Evolutionary conservation across 345 rosid genomes (phyloP), one percentile per base, ranked within the genome.

Genomic region (Rhodomyrtus tomentosa): DNA sequence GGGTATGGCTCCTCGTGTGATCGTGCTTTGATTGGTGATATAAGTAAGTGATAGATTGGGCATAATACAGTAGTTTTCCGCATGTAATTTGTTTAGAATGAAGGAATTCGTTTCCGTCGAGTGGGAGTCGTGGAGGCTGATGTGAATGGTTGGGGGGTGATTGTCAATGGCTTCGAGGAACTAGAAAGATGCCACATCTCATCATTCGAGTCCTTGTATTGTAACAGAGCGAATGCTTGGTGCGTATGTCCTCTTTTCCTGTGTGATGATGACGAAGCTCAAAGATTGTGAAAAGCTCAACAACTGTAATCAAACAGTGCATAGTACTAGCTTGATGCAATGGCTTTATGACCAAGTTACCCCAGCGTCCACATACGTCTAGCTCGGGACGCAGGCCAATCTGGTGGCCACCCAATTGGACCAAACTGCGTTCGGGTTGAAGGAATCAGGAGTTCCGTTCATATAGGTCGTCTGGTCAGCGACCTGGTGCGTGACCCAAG

Each of bases 121-220:
- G n/a, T n/a, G 38, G 85, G 87, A 76, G 29, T 81, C 5, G 80
- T 36, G 11, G 68, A 85, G 18, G 83, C 88, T 14, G 86, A 86
- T 40, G 16, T 38, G 7, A 80, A 62, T 20, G 83, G 91, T 27
- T 86, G 85, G 85, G 91, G 89, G 13, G 58, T 84, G 10, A 10
- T 87, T 27, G 53, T 86, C 14, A 86, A 89, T 58, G 86, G 88
- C 76, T 86, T 89, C 50, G 87, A 85, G 79, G 88, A 86, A 80
- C 83, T 89, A 10, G 90, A 88, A 81, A 82, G 87, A 12, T 82
- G 82, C 7, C 58, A 86, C 45, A 72, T 88, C 24, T 50, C 85
- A 18, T 27, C 85, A 29, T 56, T 88, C 0, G 83, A 83, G 72
- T 55, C 85, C 7, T 55, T 52, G 36, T 55, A 50, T 51, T 15